Evolutionary conservation across 139 green algal genomes (phyloP).

Genomic region (Coelastrella sp.): DNA sequence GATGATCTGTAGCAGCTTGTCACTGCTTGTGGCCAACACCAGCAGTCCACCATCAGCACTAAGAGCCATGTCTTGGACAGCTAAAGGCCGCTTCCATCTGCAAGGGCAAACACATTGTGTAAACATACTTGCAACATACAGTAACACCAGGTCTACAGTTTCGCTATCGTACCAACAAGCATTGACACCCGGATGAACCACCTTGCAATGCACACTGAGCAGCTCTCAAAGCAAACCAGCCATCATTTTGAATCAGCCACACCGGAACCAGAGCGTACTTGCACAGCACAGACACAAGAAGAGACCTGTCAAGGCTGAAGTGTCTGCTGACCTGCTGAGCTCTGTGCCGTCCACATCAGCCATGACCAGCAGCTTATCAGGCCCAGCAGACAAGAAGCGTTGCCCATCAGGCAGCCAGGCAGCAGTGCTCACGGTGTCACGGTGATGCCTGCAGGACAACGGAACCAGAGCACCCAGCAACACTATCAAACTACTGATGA

Average conservation of each 20-base stretch:
- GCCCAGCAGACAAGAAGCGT: constrained; percentile 78
- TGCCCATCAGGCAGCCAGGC: constrained; percentile 87
- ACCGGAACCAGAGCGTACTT: no score
- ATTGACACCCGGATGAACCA: no score
- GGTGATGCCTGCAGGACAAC: constrained; percentile 64
- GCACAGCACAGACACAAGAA: not conserved
- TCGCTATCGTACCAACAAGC: no score
- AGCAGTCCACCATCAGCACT: constrained; percentile 71
- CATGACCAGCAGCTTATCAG: constrained; percentile 80
- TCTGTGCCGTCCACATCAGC: constrained; percentile 66
- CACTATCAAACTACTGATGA: no score
- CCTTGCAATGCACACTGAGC: no score
- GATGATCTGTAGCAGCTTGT: constrained; percentile 75
- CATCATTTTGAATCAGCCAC: no score
- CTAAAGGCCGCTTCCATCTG: constrained; percentile 68
- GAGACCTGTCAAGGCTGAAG: not conserved
- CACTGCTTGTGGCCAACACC: constrained; percentile 71
- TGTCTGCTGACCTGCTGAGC: constrained; percentile 36
- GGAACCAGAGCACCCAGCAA: no score
- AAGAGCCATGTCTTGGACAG: constrained; percentile 87
- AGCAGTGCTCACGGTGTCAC: constrained; percentile 72
- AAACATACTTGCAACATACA: no score
- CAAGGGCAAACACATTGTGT: no score
- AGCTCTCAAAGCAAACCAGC: no score
- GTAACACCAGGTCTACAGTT: no score